These are phyloP conservation scores for Picea engelmannii DNA, from an alignment of 83 land plant species.

Conservation along the genomic window DNA sequence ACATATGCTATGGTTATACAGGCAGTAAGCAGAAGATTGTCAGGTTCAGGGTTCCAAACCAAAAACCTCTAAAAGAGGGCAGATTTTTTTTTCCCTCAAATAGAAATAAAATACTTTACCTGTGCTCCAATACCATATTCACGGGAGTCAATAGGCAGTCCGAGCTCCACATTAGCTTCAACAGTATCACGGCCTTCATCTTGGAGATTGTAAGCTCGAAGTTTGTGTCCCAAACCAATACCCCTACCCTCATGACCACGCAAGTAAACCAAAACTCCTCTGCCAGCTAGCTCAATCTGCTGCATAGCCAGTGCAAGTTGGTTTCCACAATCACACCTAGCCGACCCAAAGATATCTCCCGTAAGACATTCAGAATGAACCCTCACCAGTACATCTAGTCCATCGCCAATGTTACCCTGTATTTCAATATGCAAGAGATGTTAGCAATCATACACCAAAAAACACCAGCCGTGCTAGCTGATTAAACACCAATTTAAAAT, in stretches of 20 bases:
- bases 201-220: conserved; percentile 92
- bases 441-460: not conserved
- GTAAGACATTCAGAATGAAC: conserved; percentile 99
- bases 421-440: not conserved
- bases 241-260: conserved; percentile 99
- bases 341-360: conserved; percentile 97
- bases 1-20: not conserved
- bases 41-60: not conserved
- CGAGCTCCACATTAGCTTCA: conserved; percentile 96
- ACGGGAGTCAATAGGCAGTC: conserved; percentile 97
- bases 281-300: conserved; percentile 81
- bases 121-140: conserved; percentile 99
- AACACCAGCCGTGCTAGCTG: not conserved
- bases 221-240: conserved; percentile 98
- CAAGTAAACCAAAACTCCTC: conserved; percentile 93
- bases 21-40: too few relatives aligned
- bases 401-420: conserved; percentile 98
- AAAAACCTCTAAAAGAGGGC: not conserved
- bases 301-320: conserved; percentile 87
- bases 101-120: conserved; percentile 44
- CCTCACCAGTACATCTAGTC: conserved; percentile 88
- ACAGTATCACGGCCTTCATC: conserved; percentile 98
- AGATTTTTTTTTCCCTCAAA: not conserved
- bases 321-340: conserved; percentile 97
- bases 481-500: not conserved